Base-by-base conservation (phyloP, 495 filamentous ascomycete species). In the Penicillium verhagenii region DNA sequence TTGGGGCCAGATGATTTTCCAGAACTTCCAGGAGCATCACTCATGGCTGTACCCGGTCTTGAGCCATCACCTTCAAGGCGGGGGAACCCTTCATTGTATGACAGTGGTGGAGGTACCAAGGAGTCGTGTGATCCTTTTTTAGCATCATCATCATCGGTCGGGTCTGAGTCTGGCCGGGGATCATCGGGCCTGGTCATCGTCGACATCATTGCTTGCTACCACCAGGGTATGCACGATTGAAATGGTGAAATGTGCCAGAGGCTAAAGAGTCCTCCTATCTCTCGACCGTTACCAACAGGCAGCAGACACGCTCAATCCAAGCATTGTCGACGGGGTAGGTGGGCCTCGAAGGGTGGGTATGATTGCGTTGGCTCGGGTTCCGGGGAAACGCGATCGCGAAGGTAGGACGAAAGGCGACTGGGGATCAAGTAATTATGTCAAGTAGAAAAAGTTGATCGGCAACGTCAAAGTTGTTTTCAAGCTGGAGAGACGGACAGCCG, bases 151-250 rank as follows among this genome's bases (percentile, higher is more conserved):
- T 75, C 72, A 0, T 72, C 71, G 8, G 57, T 46, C 23, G 74
- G 68, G 10, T 60, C 63, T 38, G 60, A 69, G 47, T 70, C 69
- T 21, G 67, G 51, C 54, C 64, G 69, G 52, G 63, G 64, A 38
- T 67, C 72, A 50, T 76, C 73, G 23, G 74, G 59, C 44, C 70
- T 70, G 47, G 60, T 52, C 70, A 76, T 75, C 38, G 68, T 67
- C 58, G 72, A 69, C 50, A 75, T 58, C 70, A 74, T 74, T 45
- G 33, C 52, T 50, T 48, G 37, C 31, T 39, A 6, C 23, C 19
- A 46, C 38, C 23, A 18, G 13, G 50, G 40, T 16, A 14, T 25
- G 11, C 21, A n/a, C 18, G 16, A 19, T 43, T 24, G 14, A 10
- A 25, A 25, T 42, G 6, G 42, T 11, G n/a, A 45, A 45, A n/a